These are phyloP conservation scores for Hyaloscypha finlandica DNA, from an alignment of 495 filamentous ascomycete species.

Conservation along the genomic window DNA sequence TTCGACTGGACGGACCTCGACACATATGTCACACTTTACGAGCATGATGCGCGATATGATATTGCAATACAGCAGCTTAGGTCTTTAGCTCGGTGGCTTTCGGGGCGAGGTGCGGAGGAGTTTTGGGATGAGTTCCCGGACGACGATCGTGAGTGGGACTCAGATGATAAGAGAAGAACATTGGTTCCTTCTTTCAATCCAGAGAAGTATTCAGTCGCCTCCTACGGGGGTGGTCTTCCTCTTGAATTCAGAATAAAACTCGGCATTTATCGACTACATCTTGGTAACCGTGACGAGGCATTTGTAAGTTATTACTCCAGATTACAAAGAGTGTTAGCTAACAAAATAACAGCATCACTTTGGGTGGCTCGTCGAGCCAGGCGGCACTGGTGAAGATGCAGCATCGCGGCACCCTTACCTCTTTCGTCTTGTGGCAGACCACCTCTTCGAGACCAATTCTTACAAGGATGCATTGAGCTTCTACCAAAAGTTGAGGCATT, in stretches of 20 bases:
- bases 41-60: constrained; percentile 57
- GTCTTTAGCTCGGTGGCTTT: constrained; percentile 73
- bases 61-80: constrained; percentile 70
- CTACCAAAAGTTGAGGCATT: constrained; percentile 65
- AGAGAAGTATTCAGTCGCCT: constrained; percentile 53
- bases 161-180: constrained; percentile 63
- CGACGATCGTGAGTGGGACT: constrained; percentile 94
- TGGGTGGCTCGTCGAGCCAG: constrained; percentile 54
- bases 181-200: constrained; percentile 50
- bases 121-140: constrained; percentile 77
- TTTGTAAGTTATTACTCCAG: constrained; percentile 52
- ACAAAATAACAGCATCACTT: constrained; percentile 43
- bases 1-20: constrained; percentile 85
- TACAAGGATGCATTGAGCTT: constrained; percentile 70
- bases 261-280: constrained; percentile 74
- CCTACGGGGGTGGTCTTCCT: constrained; percentile 77
- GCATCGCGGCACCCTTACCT: constrained; percentile 71
- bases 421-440: constrained; percentile 70
- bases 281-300: constrained; percentile 73
- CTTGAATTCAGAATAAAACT: constrained; percentile 84
- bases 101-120: constrained; percentile 70
- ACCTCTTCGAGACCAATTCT: constrained; percentile 57
- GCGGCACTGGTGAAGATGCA: constrained; percentile 44
- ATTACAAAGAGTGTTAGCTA: not conserved
- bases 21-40: constrained; percentile 79